Conservation (phyloP, 2,329 filamentous ascomycete species). For the Penicillium sp. region DNA sequence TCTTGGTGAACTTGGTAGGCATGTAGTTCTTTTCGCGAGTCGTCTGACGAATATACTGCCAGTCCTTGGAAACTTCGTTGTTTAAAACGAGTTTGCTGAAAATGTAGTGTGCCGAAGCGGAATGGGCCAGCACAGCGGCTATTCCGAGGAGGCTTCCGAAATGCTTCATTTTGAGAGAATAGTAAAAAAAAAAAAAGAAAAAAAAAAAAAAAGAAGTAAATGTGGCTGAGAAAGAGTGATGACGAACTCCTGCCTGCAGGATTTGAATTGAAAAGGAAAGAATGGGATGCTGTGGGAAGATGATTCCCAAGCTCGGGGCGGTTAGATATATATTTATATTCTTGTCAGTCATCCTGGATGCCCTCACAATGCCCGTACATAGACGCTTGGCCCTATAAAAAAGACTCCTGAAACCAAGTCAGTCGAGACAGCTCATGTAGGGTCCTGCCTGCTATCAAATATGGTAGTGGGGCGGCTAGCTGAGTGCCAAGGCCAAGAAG, state of each 20-base stretch:
- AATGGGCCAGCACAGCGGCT: slow-evolving; percentile 18
- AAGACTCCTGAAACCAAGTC: no score
- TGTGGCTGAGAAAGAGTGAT: not conserved
- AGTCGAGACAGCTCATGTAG: not conserved
- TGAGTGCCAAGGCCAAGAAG: not conserved
- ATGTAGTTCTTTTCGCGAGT: slow-evolving; percentile 24
- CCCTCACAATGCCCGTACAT: not conserved
- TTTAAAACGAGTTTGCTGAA: slow-evolving; percentile 29
- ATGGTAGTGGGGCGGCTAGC: not conserved
- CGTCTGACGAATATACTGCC: slow-evolving; percentile 28
- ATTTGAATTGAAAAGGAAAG: not conserved
- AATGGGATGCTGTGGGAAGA: not conserved
- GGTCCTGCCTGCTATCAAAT: not conserved
- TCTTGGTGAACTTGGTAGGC: slow-evolving; percentile 25
- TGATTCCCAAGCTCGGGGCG: not conserved
- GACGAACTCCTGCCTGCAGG: not conserved
- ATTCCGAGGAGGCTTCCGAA: slow-evolving; percentile 7
- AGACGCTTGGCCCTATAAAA: not conserved
- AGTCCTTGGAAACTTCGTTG: slow-evolving; percentile 19
- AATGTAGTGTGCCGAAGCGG: slow-evolving; percentile 25
- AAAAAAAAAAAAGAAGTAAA: not conserved
- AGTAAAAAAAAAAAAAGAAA: not conserved
- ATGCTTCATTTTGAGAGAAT: slow-evolving; percentile 22
- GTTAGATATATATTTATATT: not conserved
- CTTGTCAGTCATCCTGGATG: no score